phyloP scores from a whole-genome alignment of 2,329 filamentous ascomycete species.

The Drechslerella stenobrocha region DNA sequence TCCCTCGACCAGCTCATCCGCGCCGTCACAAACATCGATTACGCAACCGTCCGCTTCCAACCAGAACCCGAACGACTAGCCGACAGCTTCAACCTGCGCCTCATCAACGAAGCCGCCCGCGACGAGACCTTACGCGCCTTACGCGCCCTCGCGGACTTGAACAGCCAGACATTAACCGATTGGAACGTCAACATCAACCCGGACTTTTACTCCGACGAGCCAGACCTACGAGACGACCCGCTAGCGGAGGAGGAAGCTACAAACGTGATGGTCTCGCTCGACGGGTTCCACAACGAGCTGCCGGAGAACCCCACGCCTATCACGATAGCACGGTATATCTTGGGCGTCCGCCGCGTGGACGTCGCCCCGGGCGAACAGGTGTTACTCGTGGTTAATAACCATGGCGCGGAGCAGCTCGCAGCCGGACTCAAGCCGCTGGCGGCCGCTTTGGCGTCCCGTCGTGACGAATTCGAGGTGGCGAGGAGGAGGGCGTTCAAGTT shows the following conservation, averaged over 20 bases:
- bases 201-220: too few relatives aligned
- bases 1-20: not conserved
- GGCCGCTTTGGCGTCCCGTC: not conserved
- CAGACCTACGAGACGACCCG: too few relatives aligned
- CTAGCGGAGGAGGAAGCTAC: too few relatives aligned
- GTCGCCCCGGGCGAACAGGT: not conserved
- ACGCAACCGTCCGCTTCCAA: not conserved
- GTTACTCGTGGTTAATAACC: too few relatives aligned
- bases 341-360: not conserved
- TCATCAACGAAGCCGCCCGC: slow-evolving; percentile 2
- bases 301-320: too few relatives aligned
- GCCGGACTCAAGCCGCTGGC: slow-evolving; percentile 4
- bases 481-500: slow-evolving; percentile 3
- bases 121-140: not conserved
- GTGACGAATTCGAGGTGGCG: not conserved
- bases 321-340: too few relatives aligned
- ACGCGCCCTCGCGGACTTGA: not conserved
- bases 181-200: too few relatives aligned
- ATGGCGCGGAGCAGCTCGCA: slow-evolving; percentile 7
- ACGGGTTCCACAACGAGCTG: too few relatives aligned
- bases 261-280: too few relatives aligned
- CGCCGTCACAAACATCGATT: not conserved
- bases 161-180: not conserved
- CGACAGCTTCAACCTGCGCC: slow-evolving; percentile 2
- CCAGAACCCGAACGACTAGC: not conserved